Evolutionary conservation across 306 rosid genomes (phyloP), one percentile per base, ranked within the genome.

Genomic region (Herpetospermum pedunculosum): DNA sequence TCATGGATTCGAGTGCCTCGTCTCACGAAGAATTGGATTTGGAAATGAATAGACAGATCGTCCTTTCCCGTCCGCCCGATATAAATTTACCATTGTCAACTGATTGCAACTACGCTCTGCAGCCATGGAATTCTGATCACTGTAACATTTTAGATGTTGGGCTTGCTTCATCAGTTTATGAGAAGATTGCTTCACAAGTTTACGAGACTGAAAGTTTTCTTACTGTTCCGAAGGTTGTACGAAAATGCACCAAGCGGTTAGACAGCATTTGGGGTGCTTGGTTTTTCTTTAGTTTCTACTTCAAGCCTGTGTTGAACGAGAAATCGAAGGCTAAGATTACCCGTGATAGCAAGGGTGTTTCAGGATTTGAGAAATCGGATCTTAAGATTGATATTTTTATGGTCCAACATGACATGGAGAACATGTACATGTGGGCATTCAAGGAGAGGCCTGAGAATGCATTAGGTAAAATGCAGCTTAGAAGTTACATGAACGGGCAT

Each of bases 381-480:
- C 97, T 93, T 55, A 93, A 89, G 86, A 87, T 90, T 0, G 97
- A 93, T 77, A 88, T 90, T 70, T 93, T 93, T 76, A 85, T 93
- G 94, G 98, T 93, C 55, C 98, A 93, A 64, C 98, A 93, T 55
- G 98, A 93, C 86, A 88, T 93, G 98, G 98, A 93, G 76, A 93
- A 93, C 74, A 88, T 93, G 98, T 93, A 93, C 82, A 93, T 93
- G 98, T 93, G 98, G 98, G 97, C 89, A 77, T 93, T 93, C 85
- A 93, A 93, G 92, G 96, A 88, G 78, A 85, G 92, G 77, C 98
- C 98, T 0, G 97, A 89, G 57, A 93, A 93, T 80, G 96, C 98
- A 0, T 74, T 93, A 81, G 98, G 98, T 23, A 93, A 93, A 89
- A 93, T 93, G 98, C 98, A 93, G 87, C 88, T 93, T 23, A 87